Evolutionary conservation across 73 alveolate genomes (phyloP).

Genomic region (Durusdinium trenchii): DNA sequence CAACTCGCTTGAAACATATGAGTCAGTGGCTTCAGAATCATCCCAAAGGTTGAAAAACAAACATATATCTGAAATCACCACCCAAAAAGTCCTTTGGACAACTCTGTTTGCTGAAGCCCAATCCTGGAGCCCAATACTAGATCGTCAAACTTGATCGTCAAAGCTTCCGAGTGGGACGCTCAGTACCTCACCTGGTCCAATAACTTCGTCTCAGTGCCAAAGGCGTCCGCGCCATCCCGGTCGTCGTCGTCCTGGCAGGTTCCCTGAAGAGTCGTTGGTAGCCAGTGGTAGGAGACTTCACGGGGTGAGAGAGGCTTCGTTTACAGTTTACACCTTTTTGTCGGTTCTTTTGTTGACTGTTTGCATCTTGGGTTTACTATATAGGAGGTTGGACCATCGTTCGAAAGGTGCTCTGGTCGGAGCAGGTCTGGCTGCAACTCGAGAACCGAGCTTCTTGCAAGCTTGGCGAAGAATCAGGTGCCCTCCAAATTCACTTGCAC

Average conservation of each 20-base stretch:
- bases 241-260: slow-evolving; percentile 62
- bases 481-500: background rate
- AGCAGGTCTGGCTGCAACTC: no score
- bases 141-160: background rate
- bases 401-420: no score
- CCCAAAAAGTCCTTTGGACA: background rate
- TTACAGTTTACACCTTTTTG: no score
- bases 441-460: background rate
- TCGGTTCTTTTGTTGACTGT: no score
- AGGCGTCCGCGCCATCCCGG: slow-evolving; percentile 80
- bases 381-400: no score
- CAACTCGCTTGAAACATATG: background rate
- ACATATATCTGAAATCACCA: background rate
- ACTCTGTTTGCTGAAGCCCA: background rate
- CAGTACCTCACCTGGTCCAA: slow-evolving; percentile 49
- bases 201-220: slow-evolving; percentile 67
- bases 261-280: background rate
- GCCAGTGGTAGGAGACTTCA: background rate
- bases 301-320: no score
- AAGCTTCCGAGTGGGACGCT: background rate
- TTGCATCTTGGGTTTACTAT: no score
- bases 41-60: background rate
- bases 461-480: background rate
- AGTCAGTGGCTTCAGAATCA: background rate
- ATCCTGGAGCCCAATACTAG: background rate